Base-by-base conservation (phyloP, 2,329 filamentous ascomycete species). In the Ophiostoma sp. region DNA sequence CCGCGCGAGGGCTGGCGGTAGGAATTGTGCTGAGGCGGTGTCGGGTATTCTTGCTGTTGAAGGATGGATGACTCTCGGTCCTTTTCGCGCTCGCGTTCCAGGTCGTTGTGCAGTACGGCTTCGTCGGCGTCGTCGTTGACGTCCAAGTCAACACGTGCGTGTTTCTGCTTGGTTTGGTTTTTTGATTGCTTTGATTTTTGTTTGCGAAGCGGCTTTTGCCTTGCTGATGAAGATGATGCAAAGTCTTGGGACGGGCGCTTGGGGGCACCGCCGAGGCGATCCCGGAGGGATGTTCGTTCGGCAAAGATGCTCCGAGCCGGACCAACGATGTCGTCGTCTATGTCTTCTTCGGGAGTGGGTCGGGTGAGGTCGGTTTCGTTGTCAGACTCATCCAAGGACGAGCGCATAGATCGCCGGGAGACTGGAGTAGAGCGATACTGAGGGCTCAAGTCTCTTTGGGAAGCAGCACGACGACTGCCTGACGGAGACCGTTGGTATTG, bases 361-460 rank as follows among this genome's bases (percentile, higher is more conserved):
- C 74, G 72, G 55, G 76, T 77, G 4, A 74, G 74, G n/a, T 76
- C 77, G n/a, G 78, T 78, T 14, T 78, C 78, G 52, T 75, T 75
- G 27, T 79, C 80, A 5, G 79, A 78, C 40, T 78, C 79, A 66
- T 74, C 76, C 7, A 77, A 73, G 3, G 78, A 79, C 65, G 74
- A 77, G 62, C 74, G 75, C 66, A 74, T 78, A 40, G 76, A 78
- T 52, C 74, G 73, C 67, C 74, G 75, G 55, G 79, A 78, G 36
- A 74, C 73, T 6, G 76, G 77, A 38, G 77, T 78, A 4, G 79
- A 80, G 49, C 77, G 77, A 70, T 78, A 76, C 66, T 73, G 73
- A 68, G 78, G 77, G 69, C 77, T 77, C 65, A 70, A 64, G 70
- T 74, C 74, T 67, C 74, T 71, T 47, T 74, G 73, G 6, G 75